Percentiles rank a stretch among this genome's conserved stretches.
Evolutionary conservation across 139 green algal genomes (phyloP).

Genomic region (Chlamydomonas incerta): DNA sequence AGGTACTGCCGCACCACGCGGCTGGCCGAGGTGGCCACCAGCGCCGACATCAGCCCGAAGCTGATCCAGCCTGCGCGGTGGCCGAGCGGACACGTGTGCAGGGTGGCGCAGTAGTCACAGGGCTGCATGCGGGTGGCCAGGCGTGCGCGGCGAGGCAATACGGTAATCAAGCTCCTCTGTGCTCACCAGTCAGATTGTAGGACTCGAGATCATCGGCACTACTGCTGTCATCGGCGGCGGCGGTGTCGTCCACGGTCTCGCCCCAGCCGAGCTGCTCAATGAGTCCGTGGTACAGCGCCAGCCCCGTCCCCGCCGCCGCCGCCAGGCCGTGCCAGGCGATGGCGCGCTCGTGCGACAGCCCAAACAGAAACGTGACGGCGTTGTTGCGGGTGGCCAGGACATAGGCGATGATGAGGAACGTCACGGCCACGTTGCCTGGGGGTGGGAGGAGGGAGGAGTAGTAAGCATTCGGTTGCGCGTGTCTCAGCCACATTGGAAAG

Average conservation of each 20-base stretch:
- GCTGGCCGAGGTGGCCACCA: background rate
- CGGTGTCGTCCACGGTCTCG: background rate
- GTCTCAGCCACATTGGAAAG: background rate
- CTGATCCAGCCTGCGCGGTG: background rate
- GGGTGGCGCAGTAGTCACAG: no score
- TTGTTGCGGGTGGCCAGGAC: conserved; percentile 8
- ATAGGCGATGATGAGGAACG: conserved; percentile 4
- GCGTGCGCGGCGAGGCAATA: background rate
- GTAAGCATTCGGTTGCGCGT: no score
- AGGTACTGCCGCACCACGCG: background rate
- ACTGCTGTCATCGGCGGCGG: background rate
- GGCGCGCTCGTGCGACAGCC: conserved; percentile 16
- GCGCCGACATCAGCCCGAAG: background rate
- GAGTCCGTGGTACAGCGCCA: background rate
- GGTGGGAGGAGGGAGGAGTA: background rate
- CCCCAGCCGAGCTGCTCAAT: background rate
- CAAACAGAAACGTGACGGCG: conserved; percentile 9
- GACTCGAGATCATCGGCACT: background rate
- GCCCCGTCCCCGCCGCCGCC: background rate
- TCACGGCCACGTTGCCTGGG: conserved; percentile 10
- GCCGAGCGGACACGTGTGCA: no score
- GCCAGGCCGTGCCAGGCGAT: conserved; percentile 9
- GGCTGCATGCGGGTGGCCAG: no score
- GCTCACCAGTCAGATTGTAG: background rate
- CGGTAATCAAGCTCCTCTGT: no score